Evolutionary conservation across 2,329 filamentous ascomycete genomes (phyloP).

Genomic region (Claviceps cyperi): DNA sequence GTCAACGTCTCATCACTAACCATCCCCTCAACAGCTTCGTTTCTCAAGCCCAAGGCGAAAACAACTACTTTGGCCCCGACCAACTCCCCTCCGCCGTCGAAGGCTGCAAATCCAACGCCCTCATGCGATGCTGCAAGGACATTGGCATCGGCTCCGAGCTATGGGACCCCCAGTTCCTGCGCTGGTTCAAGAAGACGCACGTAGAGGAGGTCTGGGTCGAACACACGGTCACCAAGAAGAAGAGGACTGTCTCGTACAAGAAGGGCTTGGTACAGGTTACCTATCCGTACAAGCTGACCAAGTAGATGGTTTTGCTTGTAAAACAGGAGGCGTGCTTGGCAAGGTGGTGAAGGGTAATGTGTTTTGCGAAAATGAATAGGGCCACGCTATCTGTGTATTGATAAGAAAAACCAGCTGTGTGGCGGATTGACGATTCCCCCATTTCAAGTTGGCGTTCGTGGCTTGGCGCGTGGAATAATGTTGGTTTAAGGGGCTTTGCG

Average conservation of each 20-base stretch:
- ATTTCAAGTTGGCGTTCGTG: neutral
- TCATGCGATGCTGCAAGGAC: slow-evolving; percentile 98
- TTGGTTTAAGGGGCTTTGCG: neutral
- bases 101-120: slow-evolving; percentile 92
- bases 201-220: slow-evolving; percentile 80
- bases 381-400: neutral
- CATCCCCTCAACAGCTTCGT: slow-evolving; percentile 49
- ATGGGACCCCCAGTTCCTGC: slow-evolving; percentile 89
- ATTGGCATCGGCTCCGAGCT: slow-evolving; percentile 86
- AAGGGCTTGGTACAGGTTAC: slow-evolving; percentile 61
- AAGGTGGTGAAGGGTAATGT: neutral
- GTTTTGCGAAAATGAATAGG: neutral
- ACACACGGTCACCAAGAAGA: slow-evolving; percentile 75
- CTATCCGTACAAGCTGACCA: slow-evolving; percentile 39
- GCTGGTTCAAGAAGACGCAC: slow-evolving; percentile 61
- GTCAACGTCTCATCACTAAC: neutral
- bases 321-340: too few species aligned
- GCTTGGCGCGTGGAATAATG: too few species aligned
- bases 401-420: too few species aligned
- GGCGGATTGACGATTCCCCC: neutral
- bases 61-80: slow-evolving; percentile 81
- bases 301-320: slow-evolving; percentile 1
- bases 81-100: slow-evolving; percentile 89
- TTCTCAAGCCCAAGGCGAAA: slow-evolving; percentile 83
- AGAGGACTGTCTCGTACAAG: slow-evolving; percentile 71